Evolutionary conservation across 2,329 filamentous ascomycete genomes (phyloP).

Genomic region (Penicillium sp.): DNA sequence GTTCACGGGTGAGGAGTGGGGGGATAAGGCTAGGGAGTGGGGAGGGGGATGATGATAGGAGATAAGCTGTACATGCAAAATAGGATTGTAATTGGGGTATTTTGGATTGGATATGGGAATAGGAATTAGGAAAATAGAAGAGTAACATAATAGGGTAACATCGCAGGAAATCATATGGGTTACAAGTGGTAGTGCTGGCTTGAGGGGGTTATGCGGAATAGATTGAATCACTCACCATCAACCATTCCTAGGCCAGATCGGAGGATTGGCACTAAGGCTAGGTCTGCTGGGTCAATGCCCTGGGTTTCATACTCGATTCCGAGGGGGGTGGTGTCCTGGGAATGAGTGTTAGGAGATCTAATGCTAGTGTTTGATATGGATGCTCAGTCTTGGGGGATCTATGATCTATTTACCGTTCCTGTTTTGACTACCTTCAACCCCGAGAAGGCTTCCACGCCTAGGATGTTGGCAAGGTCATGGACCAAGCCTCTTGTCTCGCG

Average conservation of each 20-base stretch:
- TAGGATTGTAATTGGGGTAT: not conserved
- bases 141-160: not conserved
- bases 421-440: slow-evolving; percentile 58
- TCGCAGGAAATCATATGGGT: not conserved
- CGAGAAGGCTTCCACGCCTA: slow-evolving; percentile 78
- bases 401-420: slow-evolving; percentile 58
- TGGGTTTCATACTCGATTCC: slow-evolving; percentile 71
- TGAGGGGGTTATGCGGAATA: not conserved
- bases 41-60: not conserved
- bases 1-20: not conserved
- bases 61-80: not conserved
- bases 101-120: not conserved
- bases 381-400: not conserved
- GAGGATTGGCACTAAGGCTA: slow-evolving; percentile 89
- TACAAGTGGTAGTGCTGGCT: not conserved
- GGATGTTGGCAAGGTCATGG: slow-evolving; percentile 79
- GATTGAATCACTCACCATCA: slow-evolving; percentile 57
- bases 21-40: not conserved
- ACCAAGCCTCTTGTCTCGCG: slow-evolving; percentile 78
- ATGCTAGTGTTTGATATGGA: slow-evolving; percentile 5
- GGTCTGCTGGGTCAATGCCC: slow-evolving; percentile 60
- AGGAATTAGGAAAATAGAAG: not conserved
- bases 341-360: not conserved
- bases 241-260: slow-evolving; percentile 89
- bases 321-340: slow-evolving; percentile 72